phyloP scores from a whole-genome alignment of 495 filamentous ascomycete genomes.

The Oleoguttula mirabilis region DNA sequence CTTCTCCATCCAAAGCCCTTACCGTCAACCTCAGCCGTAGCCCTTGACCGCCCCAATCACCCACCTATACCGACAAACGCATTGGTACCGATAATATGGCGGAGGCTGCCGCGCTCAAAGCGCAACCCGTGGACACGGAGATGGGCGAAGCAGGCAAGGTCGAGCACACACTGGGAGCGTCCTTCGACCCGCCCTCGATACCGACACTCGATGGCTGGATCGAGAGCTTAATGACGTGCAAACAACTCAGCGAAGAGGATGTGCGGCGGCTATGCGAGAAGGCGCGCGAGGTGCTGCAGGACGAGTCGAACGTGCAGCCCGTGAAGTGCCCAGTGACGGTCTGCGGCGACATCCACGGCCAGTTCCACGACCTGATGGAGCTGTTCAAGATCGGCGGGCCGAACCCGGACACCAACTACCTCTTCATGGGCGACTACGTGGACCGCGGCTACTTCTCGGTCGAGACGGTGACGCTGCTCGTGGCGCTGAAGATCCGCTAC shows the following conservation, averaged over 20 bases:
- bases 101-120: conserved; percentile 19
- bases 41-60: no score
- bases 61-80: no score
- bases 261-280: conserved; percentile 96
- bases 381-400: conserved; percentile 92
- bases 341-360: conserved; percentile 34
- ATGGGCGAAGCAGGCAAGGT: conserved; percentile 92
- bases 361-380: conserved; percentile 97
- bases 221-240: conserved; percentile 95
- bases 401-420: conserved; percentile 93
- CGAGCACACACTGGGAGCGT: conserved; percentile 58
- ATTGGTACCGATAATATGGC: conserved; percentile 9
- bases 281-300: conserved; percentile 90
- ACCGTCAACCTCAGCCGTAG: neutral
- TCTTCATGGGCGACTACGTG: conserved; percentile 88
- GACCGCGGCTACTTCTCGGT: conserved; percentile 97
- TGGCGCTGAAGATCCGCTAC: conserved; percentile 94
- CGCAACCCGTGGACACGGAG: conserved; percentile 72
- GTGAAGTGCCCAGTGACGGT: conserved; percentile 46
- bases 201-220: conserved; percentile 96
- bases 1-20: neutral
- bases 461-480: conserved; percentile 86
- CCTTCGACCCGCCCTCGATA: conserved; percentile 68
- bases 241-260: conserved; percentile 88
- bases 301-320: conserved; percentile 96